Evolutionary conservation across 2,329 filamentous ascomycete species (phyloP), one percentile per base, ranked within the genome.

Genomic region (Microdochium bolleyi): DNA sequence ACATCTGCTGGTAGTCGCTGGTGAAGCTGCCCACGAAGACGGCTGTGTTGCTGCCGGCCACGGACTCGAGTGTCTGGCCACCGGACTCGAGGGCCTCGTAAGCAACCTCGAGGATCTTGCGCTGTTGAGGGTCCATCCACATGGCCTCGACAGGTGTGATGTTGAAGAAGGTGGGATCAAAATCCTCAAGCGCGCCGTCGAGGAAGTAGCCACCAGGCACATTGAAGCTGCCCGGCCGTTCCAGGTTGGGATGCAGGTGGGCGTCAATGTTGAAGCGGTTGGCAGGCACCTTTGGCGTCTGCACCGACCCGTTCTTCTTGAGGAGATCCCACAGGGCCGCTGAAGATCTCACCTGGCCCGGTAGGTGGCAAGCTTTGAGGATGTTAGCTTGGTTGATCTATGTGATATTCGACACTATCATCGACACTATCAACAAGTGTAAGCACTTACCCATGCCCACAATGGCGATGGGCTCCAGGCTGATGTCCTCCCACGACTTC

Each of bases 71-170:
- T 14, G 14, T 44, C 16, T n/a, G 16, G 21, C 37, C 56, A 16
- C 54, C 56, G 7, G 52, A 24, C 60, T 69, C 70, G 2, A 81
- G 57, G 1, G 70, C 67, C 51, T 75, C 72, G 50, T 69, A 73
- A n/a, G 63, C 62, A 0, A 70, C 66, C 51, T 75, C 70, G 3
- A 73, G 62, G 16, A 71, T 57, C 53, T 67, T 64, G 1, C 72
- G 61, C 54, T 73, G 70, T 54, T 74, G 71, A 0, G 73, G 73
- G 49, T 76, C 73, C 54, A 74, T 65, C 24, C 60, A 62, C 49
- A 62, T 61, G n/a, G 69, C 70, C 55, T 76, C 73, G 16, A 63
- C 56, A 1, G 66, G 62, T 1, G 59, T 65, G 48, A 74, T 71
- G 44, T 64, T 61, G 58, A 76, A 76, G 58, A 76, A 72, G 3